These are phyloP conservation scores for Sugiyamaella boreocaroliniensis DNA, from an alignment of 805 yeast genomes.

Conservation along the genomic window DNA sequence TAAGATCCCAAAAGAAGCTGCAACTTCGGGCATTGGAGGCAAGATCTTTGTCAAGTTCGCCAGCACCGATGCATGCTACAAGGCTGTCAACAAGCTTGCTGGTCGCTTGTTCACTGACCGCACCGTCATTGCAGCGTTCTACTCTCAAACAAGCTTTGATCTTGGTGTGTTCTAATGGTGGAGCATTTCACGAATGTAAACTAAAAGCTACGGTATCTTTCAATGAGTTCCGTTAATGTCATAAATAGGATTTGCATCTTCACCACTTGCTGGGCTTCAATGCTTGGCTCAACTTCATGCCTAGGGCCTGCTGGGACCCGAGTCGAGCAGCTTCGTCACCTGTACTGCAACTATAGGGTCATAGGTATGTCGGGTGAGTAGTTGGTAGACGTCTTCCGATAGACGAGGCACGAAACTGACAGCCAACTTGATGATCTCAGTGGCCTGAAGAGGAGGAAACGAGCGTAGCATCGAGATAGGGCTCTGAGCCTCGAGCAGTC, in stretches of 20 bases:
- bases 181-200: no score
- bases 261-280: neutral
- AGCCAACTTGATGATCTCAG: constrained; percentile 68
- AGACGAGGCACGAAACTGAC: constrained; percentile 72
- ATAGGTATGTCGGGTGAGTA: constrained; percentile 56
- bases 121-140: constrained; percentile 57
- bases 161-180: constrained; percentile 19
- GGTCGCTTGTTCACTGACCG: constrained; percentile 67
- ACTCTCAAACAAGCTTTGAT: constrained; percentile 46
- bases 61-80: constrained; percentile 42
- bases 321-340: neutral
- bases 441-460: constrained; percentile 65
- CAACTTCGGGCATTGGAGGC: constrained; percentile 49
- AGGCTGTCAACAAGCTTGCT: constrained; percentile 51
- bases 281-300: neutral
- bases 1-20: constrained; percentile 44
- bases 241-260: neutral
- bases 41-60: constrained; percentile 63
- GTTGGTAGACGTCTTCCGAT: constrained; percentile 58
- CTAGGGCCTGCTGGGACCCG: neutral
- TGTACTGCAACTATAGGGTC: constrained; percentile 31
- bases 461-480: constrained; percentile 74
- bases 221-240: neutral
- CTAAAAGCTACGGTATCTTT: no score
- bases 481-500: constrained; percentile 48